phyloP scores from a whole-genome alignment of 495 filamentous ascomycete species.

The Cercophora sp. region DNA sequence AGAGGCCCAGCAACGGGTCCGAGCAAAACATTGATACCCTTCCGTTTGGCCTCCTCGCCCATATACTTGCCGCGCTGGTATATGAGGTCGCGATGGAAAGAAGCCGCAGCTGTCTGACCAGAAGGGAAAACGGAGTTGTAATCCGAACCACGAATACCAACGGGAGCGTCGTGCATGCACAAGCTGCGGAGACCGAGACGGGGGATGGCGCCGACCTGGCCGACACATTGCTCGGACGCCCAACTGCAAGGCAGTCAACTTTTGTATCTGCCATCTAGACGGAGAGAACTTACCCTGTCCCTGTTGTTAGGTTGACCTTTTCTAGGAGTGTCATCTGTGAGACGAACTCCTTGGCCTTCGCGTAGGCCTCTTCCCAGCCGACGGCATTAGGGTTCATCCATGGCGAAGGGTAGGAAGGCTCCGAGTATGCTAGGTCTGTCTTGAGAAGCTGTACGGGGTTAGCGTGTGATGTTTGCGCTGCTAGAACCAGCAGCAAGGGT shows the following conservation, averaged over 20 bases:
- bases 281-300: constrained; percentile 65
- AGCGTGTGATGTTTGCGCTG: constrained; percentile 16
- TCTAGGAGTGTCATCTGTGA: constrained; percentile 78
- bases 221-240: constrained; percentile 74
- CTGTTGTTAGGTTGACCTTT: constrained; percentile 91
- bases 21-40: constrained; percentile 80
- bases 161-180: constrained; percentile 86
- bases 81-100: constrained; percentile 67
- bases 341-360: constrained; percentile 72
- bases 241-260: constrained; percentile 57
- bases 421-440: constrained; percentile 30
- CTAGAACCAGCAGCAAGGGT: constrained; percentile 14
- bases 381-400: constrained; percentile 67
- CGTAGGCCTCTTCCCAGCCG: constrained; percentile 76
- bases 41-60: constrained; percentile 73
- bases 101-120: constrained; percentile 77
- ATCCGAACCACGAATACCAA: constrained; percentile 76
- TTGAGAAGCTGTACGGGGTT: constrained; percentile 24
- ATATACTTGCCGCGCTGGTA: constrained; percentile 73
- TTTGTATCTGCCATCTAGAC: no score
- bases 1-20: constrained; percentile 89
- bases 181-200: constrained; percentile 76
- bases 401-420: constrained; percentile 78
- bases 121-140: constrained; percentile 77
- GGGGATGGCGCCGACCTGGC: constrained; percentile 65